Evolutionary conservation across 73 alveolate genomes (phyloP).

Genomic region (Paramecium sonneborni): DNA sequence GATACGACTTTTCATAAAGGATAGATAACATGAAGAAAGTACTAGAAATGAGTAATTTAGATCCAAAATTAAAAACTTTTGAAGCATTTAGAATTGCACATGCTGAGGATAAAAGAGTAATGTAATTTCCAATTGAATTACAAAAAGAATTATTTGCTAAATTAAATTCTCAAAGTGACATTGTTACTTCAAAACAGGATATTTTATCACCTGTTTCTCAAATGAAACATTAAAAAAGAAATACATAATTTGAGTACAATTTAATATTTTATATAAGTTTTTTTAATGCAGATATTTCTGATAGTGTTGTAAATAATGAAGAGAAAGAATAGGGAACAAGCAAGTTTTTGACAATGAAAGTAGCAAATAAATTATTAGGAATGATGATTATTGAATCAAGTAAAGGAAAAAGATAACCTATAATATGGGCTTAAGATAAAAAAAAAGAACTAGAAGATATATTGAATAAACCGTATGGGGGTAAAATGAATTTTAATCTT

Average conservation of each 20-base stretch:
- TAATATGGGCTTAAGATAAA: constrained; percentile 2
- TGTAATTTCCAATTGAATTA: neutral
- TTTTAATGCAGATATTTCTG: constrained; percentile 9
- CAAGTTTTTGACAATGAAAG: constrained; percentile 38
- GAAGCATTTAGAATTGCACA: neutral
- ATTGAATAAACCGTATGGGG: constrained; percentile 50
- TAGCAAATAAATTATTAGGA: constrained; percentile 48
- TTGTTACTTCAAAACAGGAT: neutral
- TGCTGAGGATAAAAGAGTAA: neutral
- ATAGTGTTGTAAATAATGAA: neutral
- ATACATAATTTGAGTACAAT: neutral
- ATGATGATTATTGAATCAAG: constrained; percentile 36
- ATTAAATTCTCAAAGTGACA: neutral
- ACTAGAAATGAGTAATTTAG: neutral
- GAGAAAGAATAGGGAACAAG: constrained; percentile 20
- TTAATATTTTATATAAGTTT: neutral
- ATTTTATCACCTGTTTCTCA: neutral
- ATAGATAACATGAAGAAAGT: constrained; percentile 41
- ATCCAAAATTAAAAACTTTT: neutral
- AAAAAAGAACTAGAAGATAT: constrained; percentile 41
- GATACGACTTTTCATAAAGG: neutral
- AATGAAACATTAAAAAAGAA: neutral
- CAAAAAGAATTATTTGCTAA: neutral
- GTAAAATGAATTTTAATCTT: constrained; percentile 20
- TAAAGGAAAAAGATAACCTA: constrained; percentile 46